Conservation (phyloP, 768 basidiomycete species). For the Guyanaporus albipodus region DNA sequence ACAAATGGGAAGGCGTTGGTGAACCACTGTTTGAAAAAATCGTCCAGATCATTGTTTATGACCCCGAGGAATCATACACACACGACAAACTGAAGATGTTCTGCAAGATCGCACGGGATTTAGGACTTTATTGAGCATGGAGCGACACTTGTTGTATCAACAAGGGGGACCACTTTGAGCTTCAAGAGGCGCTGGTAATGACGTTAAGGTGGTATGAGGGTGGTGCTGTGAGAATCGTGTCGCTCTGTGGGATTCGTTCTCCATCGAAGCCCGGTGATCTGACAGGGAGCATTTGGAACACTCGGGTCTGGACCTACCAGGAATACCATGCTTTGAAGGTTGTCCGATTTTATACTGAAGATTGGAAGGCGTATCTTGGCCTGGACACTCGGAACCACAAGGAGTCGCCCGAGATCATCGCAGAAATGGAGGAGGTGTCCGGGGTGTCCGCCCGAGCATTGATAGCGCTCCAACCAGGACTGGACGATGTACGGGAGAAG, state of each 20-base stretch:
- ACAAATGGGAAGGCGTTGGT: conserved; percentile 5
- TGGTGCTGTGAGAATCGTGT: not conserved
- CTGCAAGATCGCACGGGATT: not conserved
- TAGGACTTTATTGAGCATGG: not conserved
- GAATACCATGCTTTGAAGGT: not conserved
- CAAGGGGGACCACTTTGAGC: not conserved
- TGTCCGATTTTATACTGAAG: not conserved
- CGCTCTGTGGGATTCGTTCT: not conserved
- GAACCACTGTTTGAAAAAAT: conserved; percentile 1
- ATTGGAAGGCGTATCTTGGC: not conserved
- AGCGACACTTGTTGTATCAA: not conserved
- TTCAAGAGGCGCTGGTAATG: not conserved
- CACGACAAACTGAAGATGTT: not conserved
- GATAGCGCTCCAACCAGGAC: not conserved
- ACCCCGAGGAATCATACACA: not conserved
- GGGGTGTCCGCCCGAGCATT: not conserved
- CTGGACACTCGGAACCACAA: not conserved
- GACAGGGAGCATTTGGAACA: not conserved
- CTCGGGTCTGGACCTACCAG: not conserved
- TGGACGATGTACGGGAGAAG: not conserved
- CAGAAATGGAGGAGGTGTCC: not conserved
- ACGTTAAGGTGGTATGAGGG: not conserved
- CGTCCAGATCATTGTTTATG: not conserved
- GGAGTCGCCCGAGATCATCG: not conserved
- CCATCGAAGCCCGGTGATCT: not conserved